Base-by-base conservation (phyloP, 176 grass and related monocot species). In the Carex scoparia region DNA sequence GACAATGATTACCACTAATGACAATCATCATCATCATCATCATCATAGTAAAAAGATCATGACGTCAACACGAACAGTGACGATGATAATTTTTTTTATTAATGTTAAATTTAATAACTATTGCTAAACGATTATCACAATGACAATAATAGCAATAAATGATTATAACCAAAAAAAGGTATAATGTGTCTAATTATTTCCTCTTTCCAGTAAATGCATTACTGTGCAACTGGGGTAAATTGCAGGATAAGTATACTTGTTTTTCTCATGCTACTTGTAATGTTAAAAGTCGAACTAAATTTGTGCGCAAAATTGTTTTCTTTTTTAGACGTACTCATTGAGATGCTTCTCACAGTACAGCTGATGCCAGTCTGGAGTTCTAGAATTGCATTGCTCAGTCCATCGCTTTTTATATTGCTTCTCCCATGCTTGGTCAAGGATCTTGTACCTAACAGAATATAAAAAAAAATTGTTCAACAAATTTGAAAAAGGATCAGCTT, bases 301-400 rank as follows among this genome's bases (percentile, higher is more conserved):
- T 30, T 79, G 44, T 8, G 35, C 1, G 2, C 53, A 49, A 18
- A 63, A 7, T 15, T 79, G 23, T 13, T 62, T 31, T 85, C 32
- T 19, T 61, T 40, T 80, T 64, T 18, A 70, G 55, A 35, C 87
- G 80, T 88, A 88, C 87, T 85, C 59, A 16, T 88, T 72, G 10
- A 88, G 69, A 54, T 88, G 87, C 31, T 76, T 78, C 83, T 88
- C 87, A 76, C 87, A 88, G 48, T 88, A 88, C 18, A 88, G 46
- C 46, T 84, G 87, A 66, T 88, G 81, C 87, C 87, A 88, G 49
- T 85, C 72, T 42, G 28, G 35, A 69, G 60, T 28, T 1, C 8
- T 72, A 78, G 49, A 38, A 58, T 55, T 69, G n/a, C n/a, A 70
- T 75, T 62, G 35, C 56, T 57, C 86, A 64, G 75, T 42, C 87